A percentile compares a stretch with the other conserved stretches of the same genome.
phyloP scores from a whole-genome alignment of 2,329 filamentous ascomycete species.

The Blastomyces percursus region DNA sequence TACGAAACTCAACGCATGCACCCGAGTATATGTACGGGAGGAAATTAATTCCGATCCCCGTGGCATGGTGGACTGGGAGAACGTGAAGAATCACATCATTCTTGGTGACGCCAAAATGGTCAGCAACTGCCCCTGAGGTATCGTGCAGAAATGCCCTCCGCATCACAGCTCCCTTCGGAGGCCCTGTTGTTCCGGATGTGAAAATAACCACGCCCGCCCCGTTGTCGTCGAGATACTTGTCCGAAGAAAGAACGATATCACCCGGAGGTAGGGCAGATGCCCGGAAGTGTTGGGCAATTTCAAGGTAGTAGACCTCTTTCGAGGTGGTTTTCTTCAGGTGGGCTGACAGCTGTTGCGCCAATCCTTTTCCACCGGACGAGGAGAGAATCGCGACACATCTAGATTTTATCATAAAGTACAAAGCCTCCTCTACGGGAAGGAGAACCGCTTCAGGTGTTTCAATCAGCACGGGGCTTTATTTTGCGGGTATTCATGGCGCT shows the following conservation, averaged over 20 bases:
- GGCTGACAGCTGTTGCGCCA: slow-evolving; percentile 21
- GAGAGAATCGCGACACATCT: slow-evolving; percentile 29
- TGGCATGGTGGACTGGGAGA: slow-evolving; percentile 12
- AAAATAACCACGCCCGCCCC: slow-evolving; percentile 21
- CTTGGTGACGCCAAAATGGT: slow-evolving; percentile 18
- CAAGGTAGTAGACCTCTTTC: slow-evolving; percentile 1
- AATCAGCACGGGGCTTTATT: background rate
- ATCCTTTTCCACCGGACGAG: slow-evolving; percentile 21
- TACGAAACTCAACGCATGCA: slow-evolving; percentile 12
- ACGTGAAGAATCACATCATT: slow-evolving; percentile 26
- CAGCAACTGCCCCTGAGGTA: slow-evolving; percentile 5
- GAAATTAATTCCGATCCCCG: slow-evolving; percentile 15
- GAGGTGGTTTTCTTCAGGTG: slow-evolving; percentile 23
- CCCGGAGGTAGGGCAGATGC: background rate
- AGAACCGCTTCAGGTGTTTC: slow-evolving; percentile 23
- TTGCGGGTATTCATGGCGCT: background rate
- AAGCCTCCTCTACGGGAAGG: slow-evolving; percentile 32
- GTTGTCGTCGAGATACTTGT: slow-evolving; percentile 19
- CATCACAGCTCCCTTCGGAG: slow-evolving; percentile 35
- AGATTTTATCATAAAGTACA: slow-evolving; percentile 37
- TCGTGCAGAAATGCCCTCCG: slow-evolving; percentile 12
- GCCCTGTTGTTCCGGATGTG: slow-evolving; percentile 38
- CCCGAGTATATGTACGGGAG: slow-evolving; percentile 11
- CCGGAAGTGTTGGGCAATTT: slow-evolving; percentile 7
- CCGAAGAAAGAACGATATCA: slow-evolving; percentile 16